phyloP scores from a whole-genome alignment of 805 yeast species.

The Zygotorulaspora sp. region DNA sequence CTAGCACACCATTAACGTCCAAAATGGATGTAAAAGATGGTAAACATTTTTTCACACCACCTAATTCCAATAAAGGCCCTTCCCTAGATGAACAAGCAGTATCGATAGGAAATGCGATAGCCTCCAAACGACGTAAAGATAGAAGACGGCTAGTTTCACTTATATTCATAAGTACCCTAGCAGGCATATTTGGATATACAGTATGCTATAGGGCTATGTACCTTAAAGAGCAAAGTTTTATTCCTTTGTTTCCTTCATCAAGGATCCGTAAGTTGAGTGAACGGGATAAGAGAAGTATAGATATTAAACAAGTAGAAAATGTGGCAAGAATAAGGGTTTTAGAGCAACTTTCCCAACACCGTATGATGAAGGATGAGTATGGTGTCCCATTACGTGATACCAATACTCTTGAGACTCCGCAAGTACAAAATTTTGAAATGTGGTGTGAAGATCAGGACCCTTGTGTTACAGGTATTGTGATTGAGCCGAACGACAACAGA shows the following conservation, averaged over 20 bases:
- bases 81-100: constrained; percentile 6
- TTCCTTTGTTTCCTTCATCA: constrained; percentile 27
- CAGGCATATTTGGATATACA: constrained; percentile 26
- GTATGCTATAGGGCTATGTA: constrained; percentile 30
- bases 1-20: constrained; percentile 3
- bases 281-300: constrained; percentile 21
- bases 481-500: constrained; percentile 19
- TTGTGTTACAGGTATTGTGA: constrained; percentile 26
- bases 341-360: constrained; percentile 26
- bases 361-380: constrained; percentile 32
- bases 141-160: constrained; percentile 17
- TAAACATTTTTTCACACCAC: constrained; percentile 28
- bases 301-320: constrained; percentile 19
- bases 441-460: constrained; percentile 35
- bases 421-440: constrained; percentile 22
- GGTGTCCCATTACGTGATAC: constrained; percentile 29
- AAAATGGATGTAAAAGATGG: constrained; percentile 14
- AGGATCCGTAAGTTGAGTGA: constrained; percentile 24
- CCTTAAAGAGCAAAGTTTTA: constrained; percentile 23
- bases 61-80: constrained; percentile 8
- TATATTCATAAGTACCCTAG: constrained; percentile 16
- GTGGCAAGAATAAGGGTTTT: constrained; percentile 23
- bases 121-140: constrained; percentile 18
- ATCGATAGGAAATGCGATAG: constrained; percentile 22
- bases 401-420: constrained; percentile 19